These are phyloP conservation scores for Aphanomyces euteiches DNA, from an alignment of 352 stramenopile species.

Conservation along the genomic window DNA sequence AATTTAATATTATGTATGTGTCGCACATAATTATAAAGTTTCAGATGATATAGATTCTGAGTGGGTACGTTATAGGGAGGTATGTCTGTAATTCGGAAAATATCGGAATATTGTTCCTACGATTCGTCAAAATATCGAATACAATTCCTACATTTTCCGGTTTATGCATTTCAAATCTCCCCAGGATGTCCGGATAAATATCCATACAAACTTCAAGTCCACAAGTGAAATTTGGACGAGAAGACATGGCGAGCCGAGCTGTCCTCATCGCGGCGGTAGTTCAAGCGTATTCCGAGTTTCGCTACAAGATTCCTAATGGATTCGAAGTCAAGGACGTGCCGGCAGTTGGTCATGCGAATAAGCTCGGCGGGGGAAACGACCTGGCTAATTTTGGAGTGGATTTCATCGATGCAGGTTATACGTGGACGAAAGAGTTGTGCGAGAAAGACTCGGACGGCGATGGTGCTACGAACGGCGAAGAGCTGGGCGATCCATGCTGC, in stretches of 20 bases:
- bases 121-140: too few species aligned
- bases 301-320: conserved; percentile 26
- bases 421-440: conserved; percentile 30
- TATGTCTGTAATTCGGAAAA: too few species aligned
- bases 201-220: too few species aligned
- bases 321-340: conserved; percentile 13
- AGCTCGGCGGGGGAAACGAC: conserved; percentile 10
- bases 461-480: conserved; percentile 33
- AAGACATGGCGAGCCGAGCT: background rate
- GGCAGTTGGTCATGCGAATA: conserved; percentile 23
- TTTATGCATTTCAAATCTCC: too few species aligned
- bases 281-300: conserved; percentile 9
- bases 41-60: too few species aligned
- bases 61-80: too few species aligned
- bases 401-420: conserved; percentile 16
- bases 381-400: conserved; percentile 21
- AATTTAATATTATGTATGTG: too few species aligned
- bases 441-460: conserved; percentile 31
- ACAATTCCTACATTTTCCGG: too few species aligned
- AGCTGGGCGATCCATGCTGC: conserved; percentile 32
- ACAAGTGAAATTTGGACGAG: background rate
- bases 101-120: too few species aligned
- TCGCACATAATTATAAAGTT: too few species aligned
- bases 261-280: background rate
- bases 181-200: too few species aligned